Conservation (phyloP, 2,329 filamentous ascomycete genomes). For the Ceratocystis huliohia region DNA sequence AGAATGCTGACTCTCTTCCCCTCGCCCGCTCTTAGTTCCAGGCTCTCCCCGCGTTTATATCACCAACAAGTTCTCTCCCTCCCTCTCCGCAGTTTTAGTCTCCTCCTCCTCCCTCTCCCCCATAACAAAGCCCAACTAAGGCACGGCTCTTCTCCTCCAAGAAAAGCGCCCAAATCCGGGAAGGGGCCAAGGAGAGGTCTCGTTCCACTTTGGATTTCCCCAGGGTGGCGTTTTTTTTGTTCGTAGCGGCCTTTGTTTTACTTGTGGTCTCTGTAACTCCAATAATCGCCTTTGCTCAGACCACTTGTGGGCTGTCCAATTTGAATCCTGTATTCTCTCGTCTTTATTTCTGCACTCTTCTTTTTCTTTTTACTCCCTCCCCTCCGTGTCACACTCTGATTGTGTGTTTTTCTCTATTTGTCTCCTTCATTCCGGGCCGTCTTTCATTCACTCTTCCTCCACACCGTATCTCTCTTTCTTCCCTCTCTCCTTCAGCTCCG, state of each 20-base stretch:
- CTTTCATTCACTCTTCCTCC: not conserved
- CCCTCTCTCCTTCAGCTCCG: not conserved
- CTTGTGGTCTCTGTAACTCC: not conserved
- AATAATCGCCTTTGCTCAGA: constrained; percentile 5
- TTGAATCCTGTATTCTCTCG: not conserved
- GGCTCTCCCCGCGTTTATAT: constrained; percentile 1
- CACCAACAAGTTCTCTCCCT: not conserved
- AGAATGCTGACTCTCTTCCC: not conserved
- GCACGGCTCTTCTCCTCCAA: not conserved
- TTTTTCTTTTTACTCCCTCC: not conserved
- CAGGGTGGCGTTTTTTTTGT: not conserved
- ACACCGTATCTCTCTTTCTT: not conserved
- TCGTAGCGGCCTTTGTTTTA: not conserved
- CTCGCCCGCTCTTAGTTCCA: not conserved
- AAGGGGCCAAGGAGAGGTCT: not conserved
- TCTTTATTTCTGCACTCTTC: not conserved
- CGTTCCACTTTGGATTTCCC: constrained; percentile 1
- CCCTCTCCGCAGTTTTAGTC: not conserved
- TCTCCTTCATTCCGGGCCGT: not conserved
- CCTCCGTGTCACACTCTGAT: not conserved
- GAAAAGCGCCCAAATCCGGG: not conserved
- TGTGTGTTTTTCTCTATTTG: not conserved
- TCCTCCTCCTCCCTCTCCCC: constrained; percentile 7
- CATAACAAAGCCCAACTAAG: constrained; percentile 7
- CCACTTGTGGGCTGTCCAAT: constrained; percentile 8